Evolutionary conservation across 2,329 filamentous ascomycete genomes (phyloP), one percentile per base, ranked within the genome.

Genomic region (Nothopassalora personata): DNA sequence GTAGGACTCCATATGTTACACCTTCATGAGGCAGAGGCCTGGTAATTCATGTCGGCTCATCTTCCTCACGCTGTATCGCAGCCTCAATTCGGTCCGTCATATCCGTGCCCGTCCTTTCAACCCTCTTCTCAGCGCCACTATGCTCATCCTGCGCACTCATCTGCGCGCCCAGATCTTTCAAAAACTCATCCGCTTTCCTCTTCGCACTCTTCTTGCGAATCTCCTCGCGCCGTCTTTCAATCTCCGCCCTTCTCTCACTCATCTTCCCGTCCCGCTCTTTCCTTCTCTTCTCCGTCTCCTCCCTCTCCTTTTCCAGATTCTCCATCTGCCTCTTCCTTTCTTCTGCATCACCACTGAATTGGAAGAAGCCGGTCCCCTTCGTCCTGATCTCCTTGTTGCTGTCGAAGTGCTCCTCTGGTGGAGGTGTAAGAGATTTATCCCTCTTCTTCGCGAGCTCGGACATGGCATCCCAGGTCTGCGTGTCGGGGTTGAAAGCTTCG

Each of bases 281-380:
- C 59, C 88, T 79, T 66, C 82, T 81, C 56, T 79, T 77, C 73
- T 91, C 87, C 54, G 90, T 94, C 70, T 85, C 83, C 62, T 79
- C 75, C 59, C 89, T 80, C 72, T 91, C 86, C 66, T 80, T 79
- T 63, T 85, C 82, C 57, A 97, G 77, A 48, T 80, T 82, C 65
- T 83, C 81, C 90, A 97, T 96, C 80, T 97, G 90, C 68, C 75
- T 74, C 70, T 86, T 79, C 51, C 83, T 75, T 64, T 80, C 79
- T 64, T 83, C 85, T 70, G 88, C 86, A 73, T 96, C 88, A 64
- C 83, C 83, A 59, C 87, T 90, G 72, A 99, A 97, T 58, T 88
- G 86, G 77, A 91, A 97, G 76, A 97, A 99, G 0, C 90, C 94
- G 0, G 89, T 90, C 4, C 94, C 94, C 68, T 94, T 93, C 48